These are phyloP conservation scores for Crepidotus variabilis DNA, from an alignment of 768 basidiomycete species.

Conservation along the genomic window DNA sequence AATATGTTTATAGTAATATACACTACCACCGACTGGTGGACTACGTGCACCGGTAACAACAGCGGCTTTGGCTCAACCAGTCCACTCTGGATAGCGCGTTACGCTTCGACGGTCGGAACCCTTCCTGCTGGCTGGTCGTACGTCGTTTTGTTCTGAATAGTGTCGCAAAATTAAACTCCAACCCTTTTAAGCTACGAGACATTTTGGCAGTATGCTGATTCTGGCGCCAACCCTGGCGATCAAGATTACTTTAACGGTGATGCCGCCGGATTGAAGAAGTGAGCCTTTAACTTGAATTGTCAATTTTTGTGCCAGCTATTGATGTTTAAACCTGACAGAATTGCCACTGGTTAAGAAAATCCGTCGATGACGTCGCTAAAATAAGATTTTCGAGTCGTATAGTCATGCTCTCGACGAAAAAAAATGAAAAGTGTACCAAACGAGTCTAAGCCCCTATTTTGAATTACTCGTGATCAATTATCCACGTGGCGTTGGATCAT, in stretches of 20 bases:
- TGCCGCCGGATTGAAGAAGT: conserved; percentile 1
- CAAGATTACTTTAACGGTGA: conserved; percentile 56
- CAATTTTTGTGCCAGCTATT: background rate
- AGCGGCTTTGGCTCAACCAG: conserved; percentile 43
- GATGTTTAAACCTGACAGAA: background rate
- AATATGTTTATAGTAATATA: conserved; percentile 26
- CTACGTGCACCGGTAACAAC: conserved; percentile 58
- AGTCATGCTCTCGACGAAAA: too few relatives aligned
- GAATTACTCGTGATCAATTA: too few relatives aligned
- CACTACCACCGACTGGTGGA: conserved; percentile 68
- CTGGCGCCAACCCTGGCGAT: conserved; percentile 54
- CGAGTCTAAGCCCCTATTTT: too few relatives aligned
- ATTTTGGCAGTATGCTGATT: conserved; percentile 61
- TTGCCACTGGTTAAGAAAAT: background rate
- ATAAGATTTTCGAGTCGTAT: too few relatives aligned
- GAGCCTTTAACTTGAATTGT: background rate
- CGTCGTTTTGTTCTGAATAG: conserved; percentile 10
- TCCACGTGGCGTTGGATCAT: too few relatives aligned
- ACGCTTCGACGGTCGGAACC: conserved; percentile 42
- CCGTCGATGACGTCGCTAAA: too few relatives aligned
- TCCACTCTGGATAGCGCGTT: conserved; percentile 62
- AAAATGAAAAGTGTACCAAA: too few relatives aligned
- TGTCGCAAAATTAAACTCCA: background rate
- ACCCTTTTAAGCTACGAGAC: conserved; percentile 28
- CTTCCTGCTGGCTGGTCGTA: conserved; percentile 58